Percentiles rank a stretch among this genome's conserved stretches.
These are phyloP conservation scores for Xylaria scruposa DNA, from an alignment of 495 filamentous ascomycete genomes.

Conservation along the genomic window DNA sequence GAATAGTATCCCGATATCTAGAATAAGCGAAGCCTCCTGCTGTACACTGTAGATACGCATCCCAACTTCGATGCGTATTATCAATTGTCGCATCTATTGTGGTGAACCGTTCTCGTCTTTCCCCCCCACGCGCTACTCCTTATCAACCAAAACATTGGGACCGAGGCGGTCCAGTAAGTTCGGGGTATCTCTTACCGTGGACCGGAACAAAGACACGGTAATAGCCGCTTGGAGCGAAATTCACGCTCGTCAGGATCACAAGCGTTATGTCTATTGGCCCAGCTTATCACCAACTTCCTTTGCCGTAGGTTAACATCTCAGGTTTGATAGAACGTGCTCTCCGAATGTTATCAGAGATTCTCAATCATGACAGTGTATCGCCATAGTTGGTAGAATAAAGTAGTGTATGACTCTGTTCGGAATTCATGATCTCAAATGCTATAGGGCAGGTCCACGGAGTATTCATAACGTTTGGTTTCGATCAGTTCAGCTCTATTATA, in stretches of 20 bases:
- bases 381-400: neutral
- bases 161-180: neutral
- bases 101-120: neutral
- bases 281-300: neutral
- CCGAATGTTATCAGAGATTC: neutral
- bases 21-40: neutral
- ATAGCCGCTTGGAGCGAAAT: neutral
- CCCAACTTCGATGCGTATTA: neutral
- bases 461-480: neutral
- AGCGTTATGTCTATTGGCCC: neutral
- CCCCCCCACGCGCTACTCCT: constrained; percentile 1
- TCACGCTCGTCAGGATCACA: neutral
- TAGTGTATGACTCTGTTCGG: neutral
- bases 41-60: neutral
- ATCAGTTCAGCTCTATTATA: neutral
- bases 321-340: neutral
- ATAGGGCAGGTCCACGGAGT: neutral
- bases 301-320: too few species aligned
- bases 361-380: neutral
- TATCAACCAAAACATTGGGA: neutral
- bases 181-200: neutral
- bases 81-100: neutral
- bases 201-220: neutral
- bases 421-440: neutral
- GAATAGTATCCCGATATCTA: neutral